These are phyloP conservation scores for Simplicillium aogashimaense DNA, from an alignment of 2,329 filamentous ascomycete genomes.

Conservation along the genomic window DNA sequence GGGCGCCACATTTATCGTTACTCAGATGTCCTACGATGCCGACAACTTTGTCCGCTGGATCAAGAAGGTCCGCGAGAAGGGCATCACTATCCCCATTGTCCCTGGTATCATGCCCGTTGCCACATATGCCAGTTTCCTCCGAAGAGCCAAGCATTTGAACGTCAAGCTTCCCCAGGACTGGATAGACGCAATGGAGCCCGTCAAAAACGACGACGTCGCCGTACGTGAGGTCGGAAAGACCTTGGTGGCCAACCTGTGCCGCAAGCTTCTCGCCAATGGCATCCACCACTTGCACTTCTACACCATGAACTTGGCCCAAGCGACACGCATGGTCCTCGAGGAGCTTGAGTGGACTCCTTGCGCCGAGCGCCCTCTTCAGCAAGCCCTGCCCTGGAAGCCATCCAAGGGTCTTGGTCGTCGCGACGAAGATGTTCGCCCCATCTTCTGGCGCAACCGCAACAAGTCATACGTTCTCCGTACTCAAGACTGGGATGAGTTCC, in stretches of 20 bases:
- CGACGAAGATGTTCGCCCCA: constrained; percentile 91
- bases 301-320: constrained; percentile 96
- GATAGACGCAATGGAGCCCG: constrained; percentile 73
- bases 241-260: constrained; percentile 83
- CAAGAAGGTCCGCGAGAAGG: constrained; percentile 70
- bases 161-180: constrained; percentile 73
- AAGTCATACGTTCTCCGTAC: constrained; percentile 92
- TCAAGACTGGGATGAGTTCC: constrained; percentile 98
- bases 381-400: constrained; percentile 91
- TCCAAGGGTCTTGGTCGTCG: constrained; percentile 82
- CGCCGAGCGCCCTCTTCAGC: constrained; percentile 67
- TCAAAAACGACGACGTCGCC: constrained; percentile 93
- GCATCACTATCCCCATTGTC: constrained; percentile 75
- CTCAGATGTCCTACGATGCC: constrained; percentile 98
- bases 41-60: constrained; percentile 94
- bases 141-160: constrained; percentile 85
- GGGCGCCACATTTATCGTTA: constrained; percentile 88
- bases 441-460: constrained; percentile 97
- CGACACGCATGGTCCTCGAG: constrained; percentile 87
- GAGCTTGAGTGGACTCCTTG: constrained; percentile 77
- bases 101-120: constrained; percentile 84
- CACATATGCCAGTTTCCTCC: constrained; percentile 86
- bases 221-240: constrained; percentile 84
- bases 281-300: constrained; percentile 94
- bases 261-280: constrained; percentile 70